Base-by-base conservation (phyloP, 2,329 filamentous ascomycete genomes). In the Penicillium sp. region DNA sequence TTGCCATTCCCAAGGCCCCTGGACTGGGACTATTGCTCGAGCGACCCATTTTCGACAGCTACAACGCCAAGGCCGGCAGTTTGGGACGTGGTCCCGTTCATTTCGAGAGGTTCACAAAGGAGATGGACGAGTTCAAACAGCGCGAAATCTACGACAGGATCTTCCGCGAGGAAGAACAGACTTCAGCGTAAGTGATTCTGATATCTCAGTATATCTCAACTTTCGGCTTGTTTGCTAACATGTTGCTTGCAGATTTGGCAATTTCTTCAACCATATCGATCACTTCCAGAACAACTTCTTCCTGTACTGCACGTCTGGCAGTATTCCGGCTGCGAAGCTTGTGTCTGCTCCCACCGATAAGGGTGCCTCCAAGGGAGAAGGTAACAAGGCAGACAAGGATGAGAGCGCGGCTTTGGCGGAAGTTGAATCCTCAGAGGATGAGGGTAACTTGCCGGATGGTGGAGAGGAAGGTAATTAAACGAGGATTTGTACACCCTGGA, bases 1-100 rank as follows among this genome's bases (percentile, higher is more conserved):
- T 97, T 71, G 90, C 90, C 53, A 97, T 99, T 59, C 95, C 95
- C 59, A 98, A 98, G 79, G 95, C 93, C 0, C 95, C 95, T 0
- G 91, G 92, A 4, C 79, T 99, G 38, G 95, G 95, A 0, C 80
- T 99, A 47, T 81, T 98, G 58, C 85, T 99, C 4, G 95, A 99
- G 79, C 83, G 92, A 1, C 95, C 95, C 1, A 91, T 98, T 0
- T 99, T 99, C 74, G 89, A 94, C 64, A 88, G 83, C 54, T 98
- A 97, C 80, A 99, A 97, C 77, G 85, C 84, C 58, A 88, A 89
- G 67, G 88, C 91, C 0, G 82, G 84, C 38, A 85, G 86, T 58
- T 84, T 89, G 47, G 86, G 84, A 7, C 86, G 88, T 58, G 85
- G 90, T 54, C 83, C 85, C 26, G 89, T 99, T 61, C 88, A 93